Conservation (phyloP, 257 asterid genomes). For the Plantago major region DNA sequence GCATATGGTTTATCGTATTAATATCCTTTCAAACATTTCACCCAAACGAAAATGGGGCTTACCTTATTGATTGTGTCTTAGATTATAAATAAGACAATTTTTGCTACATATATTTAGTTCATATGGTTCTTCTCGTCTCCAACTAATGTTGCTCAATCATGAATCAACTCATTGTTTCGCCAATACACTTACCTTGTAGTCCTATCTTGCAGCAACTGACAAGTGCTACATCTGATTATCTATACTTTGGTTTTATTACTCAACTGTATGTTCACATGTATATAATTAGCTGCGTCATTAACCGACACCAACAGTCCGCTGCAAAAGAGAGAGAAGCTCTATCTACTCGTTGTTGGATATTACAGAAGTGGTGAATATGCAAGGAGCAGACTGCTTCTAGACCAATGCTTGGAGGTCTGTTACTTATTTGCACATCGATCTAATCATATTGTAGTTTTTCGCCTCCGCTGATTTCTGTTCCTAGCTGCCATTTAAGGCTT, state of each 20-base stretch:
- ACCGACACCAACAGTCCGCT: constrained; percentile 40
- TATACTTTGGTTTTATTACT: background rate
- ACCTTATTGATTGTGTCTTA: no score
- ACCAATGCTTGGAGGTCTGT: constrained; percentile 61
- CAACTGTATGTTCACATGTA: constrained; percentile 4
- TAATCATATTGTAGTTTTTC: background rate
- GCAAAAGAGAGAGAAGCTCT: constrained; percentile 64
- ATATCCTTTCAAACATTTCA: no score
- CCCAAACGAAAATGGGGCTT: no score
- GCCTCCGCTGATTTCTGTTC: no score
- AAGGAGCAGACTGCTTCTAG: constrained; percentile 55
- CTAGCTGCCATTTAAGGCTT: no score
- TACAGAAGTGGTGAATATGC: constrained; percentile 61
- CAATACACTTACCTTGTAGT: background rate
- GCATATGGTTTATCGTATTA: no score
- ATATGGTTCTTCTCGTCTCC: background rate
- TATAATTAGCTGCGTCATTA: constrained; percentile 44
- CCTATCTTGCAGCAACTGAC: background rate
- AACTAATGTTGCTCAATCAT: no score
- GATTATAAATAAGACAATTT: no score
- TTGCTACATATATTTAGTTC: no score
- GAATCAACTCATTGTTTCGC: constrained; percentile 2
- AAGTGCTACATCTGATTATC: background rate
- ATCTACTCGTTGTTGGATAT: constrained; percentile 59
- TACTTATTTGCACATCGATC: background rate